Conservation (phyloP, 345 rosid genomes). For the Atalantia buxifolia region DNA sequence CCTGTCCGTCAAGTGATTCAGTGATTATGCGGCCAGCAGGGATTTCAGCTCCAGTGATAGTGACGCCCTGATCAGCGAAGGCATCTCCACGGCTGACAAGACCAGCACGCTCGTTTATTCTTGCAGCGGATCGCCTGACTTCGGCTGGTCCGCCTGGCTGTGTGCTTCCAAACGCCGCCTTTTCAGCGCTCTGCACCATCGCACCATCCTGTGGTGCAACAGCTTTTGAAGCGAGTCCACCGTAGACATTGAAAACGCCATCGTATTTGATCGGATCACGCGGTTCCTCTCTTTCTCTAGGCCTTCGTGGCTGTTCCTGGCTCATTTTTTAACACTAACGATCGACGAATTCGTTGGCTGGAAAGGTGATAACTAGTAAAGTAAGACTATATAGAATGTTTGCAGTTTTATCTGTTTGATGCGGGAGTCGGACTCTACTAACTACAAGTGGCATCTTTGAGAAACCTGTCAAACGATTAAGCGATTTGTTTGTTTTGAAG, state of each 20-base stretch:
- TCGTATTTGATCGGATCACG: conserved; percentile 54
- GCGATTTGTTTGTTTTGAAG: background rate
- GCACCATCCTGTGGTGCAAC: conserved; percentile 66
- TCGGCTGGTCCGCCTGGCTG: conserved; percentile 66
- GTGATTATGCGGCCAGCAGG: conserved; percentile 51
- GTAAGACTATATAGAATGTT: background rate
- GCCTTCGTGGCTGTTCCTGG: conserved; percentile 55
- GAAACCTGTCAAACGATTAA: background rate
- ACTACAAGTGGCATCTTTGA: background rate
- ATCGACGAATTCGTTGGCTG: too few species aligned
- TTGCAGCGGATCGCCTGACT: conserved; percentile 61
- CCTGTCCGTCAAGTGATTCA: conserved; percentile 68
- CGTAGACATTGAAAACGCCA: conserved; percentile 51
- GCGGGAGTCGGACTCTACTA: background rate
- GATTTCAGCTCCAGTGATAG: conserved; percentile 50
- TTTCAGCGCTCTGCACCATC: conserved; percentile 73
- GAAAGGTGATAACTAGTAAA: background rate
- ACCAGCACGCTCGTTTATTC: conserved; percentile 47
- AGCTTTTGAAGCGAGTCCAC: conserved; percentile 46
- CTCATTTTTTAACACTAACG: conserved; percentile 38
- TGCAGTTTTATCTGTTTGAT: too few species aligned
- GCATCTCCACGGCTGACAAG: conserved; percentile 40
- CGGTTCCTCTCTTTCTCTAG: conserved; percentile 55
- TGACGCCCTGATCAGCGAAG: conserved; percentile 45
- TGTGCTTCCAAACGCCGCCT: conserved; percentile 54